These are phyloP conservation scores for Aspergillus pseudoterreus DNA, from an alignment of 2,329 filamentous ascomycete genomes.

Conservation along the genomic window DNA sequence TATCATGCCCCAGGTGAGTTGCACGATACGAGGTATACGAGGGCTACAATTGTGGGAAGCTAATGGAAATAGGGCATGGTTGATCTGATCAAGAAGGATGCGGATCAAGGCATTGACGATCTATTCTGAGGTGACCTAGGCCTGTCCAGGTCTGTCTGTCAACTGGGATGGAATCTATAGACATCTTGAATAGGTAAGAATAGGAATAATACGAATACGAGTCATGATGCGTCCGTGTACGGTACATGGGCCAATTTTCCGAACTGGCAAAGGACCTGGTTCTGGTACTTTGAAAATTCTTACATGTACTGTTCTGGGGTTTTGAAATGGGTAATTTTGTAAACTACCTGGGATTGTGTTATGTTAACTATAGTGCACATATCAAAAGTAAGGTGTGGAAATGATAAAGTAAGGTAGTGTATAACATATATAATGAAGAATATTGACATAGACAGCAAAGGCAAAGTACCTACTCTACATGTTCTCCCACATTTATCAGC, in stretches of 20 bases:
- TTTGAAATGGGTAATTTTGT: too few species aligned
- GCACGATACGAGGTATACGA: not conserved
- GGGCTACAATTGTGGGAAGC: not conserved
- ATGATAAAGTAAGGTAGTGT: too few species aligned
- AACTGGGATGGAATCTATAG: slow-evolving; percentile 6
- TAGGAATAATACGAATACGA: not conserved
- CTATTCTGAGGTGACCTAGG: slow-evolving; percentile 57
- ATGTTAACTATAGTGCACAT: too few species aligned
- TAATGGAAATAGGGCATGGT: slow-evolving; percentile 71
- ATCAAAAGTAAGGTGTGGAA: too few species aligned
- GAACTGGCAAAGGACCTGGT: not conserved
- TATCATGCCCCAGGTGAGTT: slow-evolving; percentile 84
- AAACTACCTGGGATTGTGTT: too few species aligned
- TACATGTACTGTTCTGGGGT: too few species aligned
- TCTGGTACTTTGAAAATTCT: too few species aligned
- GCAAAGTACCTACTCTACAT: too few species aligned
- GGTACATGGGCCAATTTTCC: not conserved
- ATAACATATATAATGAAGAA: too few species aligned
- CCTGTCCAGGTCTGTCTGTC: not conserved
- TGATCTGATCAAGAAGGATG: slow-evolving; percentile 87
- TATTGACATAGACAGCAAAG: too few species aligned
- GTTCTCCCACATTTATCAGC: too few species aligned
- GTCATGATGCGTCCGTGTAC: not conserved
- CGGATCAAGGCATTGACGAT: slow-evolving; percentile 86
- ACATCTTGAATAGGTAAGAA: slow-evolving; percentile 11